phyloP scores from a whole-genome alignment of 2,329 filamentous ascomycete species.

The Aspergillus sp. region DNA sequence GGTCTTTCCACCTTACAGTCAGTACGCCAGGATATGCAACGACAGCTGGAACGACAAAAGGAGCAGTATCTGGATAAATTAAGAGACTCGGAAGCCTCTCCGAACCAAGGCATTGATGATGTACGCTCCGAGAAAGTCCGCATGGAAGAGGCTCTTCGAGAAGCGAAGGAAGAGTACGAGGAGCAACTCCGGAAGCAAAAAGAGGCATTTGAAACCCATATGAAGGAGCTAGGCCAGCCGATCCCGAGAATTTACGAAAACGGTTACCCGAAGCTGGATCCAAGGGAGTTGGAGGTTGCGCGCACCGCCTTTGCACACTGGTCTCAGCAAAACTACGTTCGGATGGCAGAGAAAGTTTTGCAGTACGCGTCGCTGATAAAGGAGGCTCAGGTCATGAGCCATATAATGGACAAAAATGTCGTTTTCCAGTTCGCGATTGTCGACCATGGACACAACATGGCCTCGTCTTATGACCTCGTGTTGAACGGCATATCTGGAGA shows the following conservation, averaged over 20 bases:
- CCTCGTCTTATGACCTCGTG: slow-evolving; percentile 95
- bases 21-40: slow-evolving; percentile 79
- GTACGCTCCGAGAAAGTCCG: slow-evolving; percentile 77
- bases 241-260: slow-evolving; percentile 54
- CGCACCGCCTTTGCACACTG: slow-evolving; percentile 69
- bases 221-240: slow-evolving; percentile 68
- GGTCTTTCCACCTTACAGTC: slow-evolving; percentile 65
- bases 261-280: slow-evolving; percentile 57
- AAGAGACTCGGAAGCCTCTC: slow-evolving; percentile 69
- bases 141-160: slow-evolving; percentile 78
- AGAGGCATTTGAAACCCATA: slow-evolving; percentile 78
- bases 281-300: slow-evolving; percentile 71
- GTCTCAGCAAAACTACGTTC: slow-evolving; percentile 82
- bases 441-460: slow-evolving; percentile 81
- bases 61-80: slow-evolving; percentile 78
- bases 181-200: slow-evolving; percentile 80
- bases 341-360: slow-evolving; percentile 88
- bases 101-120: slow-evolving; percentile 75
- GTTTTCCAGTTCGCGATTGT: slow-evolving; percentile 94
- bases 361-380: slow-evolving; percentile 86
- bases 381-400: slow-evolving; percentile 97
- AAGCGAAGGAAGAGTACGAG: slow-evolving; percentile 86
- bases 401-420: slow-evolving; percentile 88
- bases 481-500: slow-evolving; percentile 86
- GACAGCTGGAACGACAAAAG: slow-evolving; percentile 78